Evolutionary conservation across 495 filamentous ascomycete species (phyloP).

Genomic region (Amorphotheca resinae): DNA sequence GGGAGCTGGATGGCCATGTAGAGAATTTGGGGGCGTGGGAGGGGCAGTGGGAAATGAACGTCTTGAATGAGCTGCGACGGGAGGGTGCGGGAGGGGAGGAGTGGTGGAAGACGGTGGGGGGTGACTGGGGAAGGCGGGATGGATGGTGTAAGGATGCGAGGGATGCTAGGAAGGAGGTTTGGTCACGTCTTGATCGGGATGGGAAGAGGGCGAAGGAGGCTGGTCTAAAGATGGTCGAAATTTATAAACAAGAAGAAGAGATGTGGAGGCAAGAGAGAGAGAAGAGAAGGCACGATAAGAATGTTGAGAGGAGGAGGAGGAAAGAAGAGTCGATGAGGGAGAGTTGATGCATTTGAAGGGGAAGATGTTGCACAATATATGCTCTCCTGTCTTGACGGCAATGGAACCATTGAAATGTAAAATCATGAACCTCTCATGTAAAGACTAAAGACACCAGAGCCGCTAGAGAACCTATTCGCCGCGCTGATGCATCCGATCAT

Average conservation of each 20-base stretch:
- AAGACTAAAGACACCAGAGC: slow-evolving; percentile 11
- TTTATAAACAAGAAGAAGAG: slow-evolving; percentile 11
- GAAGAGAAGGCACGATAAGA: slow-evolving; percentile 11
- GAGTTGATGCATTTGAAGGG: not conserved
- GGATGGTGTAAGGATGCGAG: not conserved
- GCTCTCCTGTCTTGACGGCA: not conserved
- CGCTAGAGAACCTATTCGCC: slow-evolving; percentile 16
- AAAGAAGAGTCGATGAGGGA: not conserved
- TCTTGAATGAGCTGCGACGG: not conserved
- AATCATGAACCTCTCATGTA: no score
- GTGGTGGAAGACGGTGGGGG: not conserved
- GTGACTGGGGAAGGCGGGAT: not conserved
- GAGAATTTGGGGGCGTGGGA: not conserved
- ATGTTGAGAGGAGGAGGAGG: not conserved
- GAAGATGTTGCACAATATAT: not conserved
- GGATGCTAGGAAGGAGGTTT: not conserved
- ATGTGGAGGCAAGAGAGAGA: slow-evolving; percentile 10
- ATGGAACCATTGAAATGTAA: not conserved
- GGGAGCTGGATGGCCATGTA: slow-evolving; percentile 9
- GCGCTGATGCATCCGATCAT: slow-evolving; percentile 18
- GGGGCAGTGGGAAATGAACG: slow-evolving; percentile 1
- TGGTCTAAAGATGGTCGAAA: slow-evolving; percentile 9
- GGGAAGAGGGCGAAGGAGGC: slow-evolving; percentile 1
- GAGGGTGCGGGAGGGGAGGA: not conserved
- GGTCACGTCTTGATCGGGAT: not conserved